Evolutionary conservation across 306 rosid species (phyloP).

Genomic region (Heteromeles arbutifolia): DNA sequence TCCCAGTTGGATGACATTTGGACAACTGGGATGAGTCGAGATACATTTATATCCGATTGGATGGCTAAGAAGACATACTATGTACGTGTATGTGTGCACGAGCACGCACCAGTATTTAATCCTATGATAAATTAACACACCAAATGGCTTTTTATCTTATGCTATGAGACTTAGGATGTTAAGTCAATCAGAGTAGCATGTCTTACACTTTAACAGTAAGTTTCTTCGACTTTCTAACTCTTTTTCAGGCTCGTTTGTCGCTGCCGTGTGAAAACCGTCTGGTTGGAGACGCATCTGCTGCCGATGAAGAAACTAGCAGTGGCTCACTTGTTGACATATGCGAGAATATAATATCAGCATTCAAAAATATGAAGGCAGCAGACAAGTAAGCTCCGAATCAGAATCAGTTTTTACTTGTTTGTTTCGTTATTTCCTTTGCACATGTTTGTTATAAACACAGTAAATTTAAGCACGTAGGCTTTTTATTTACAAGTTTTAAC

Average conservation of each 20-base stretch:
- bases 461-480: background rate
- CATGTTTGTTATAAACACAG: background rate
- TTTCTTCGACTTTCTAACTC: background rate
- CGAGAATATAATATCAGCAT: conserved; percentile 48
- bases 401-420: background rate
- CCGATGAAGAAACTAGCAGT: conserved; percentile 20
- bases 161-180: too few species aligned
- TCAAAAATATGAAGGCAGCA: conserved; percentile 45
- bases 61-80: too few species aligned
- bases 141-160: too few species aligned
- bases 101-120: too few species aligned
- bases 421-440: background rate
- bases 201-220: too few species aligned
- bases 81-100: too few species aligned
- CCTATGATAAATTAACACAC: too few species aligned
- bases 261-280: conserved; percentile 26
- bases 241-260: conserved; percentile 63
- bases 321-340: conserved; percentile 45
- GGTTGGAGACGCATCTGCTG: conserved; percentile 18
- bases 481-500: background rate
- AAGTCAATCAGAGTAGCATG: too few species aligned
- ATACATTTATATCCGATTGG: too few species aligned
- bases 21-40: too few species aligned
- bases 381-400: conserved; percentile 49
- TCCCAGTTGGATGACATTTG: too few species aligned